phyloP scores from a whole-genome alignment of 2,329 filamentous ascomycete genomes.

The Pleurostoma richardsiae region DNA sequence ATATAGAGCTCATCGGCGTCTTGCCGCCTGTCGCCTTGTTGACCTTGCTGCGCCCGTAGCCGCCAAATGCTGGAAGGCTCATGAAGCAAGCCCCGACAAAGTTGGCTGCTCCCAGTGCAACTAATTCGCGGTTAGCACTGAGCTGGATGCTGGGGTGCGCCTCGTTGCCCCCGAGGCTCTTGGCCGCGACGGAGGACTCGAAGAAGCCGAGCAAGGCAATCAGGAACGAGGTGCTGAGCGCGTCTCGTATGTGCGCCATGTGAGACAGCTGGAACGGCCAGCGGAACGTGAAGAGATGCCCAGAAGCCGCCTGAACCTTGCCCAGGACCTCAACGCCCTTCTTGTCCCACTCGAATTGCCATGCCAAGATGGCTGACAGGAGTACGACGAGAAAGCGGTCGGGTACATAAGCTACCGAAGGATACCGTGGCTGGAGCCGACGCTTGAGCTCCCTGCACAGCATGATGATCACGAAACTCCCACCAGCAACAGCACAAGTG shows the following conservation, averaged over 20 bases:
- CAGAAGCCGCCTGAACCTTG: constrained; percentile 67
- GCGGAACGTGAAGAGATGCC: constrained; percentile 71
- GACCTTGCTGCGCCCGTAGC: constrained; percentile 93
- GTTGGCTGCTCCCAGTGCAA: constrained; percentile 87
- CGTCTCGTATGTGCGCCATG: constrained; percentile 77
- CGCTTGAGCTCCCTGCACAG: constrained; percentile 83
- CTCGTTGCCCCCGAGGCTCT: constrained; percentile 69
- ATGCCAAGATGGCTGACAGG: constrained; percentile 74
- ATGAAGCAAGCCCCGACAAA: constrained; percentile 89
- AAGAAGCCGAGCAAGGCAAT: constrained; percentile 98
- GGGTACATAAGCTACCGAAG: constrained; percentile 79
- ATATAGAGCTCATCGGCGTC: constrained; percentile 89
- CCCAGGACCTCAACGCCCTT: constrained; percentile 81
- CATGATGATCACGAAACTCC: constrained; percentile 86
- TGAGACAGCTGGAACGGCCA: constrained; percentile 78
- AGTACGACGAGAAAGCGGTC: constrained; percentile 90
- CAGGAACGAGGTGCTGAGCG: constrained; percentile 86
- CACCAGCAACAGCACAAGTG: constrained; percentile 70
- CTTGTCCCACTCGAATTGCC: constrained; percentile 70
- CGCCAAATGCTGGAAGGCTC: constrained; percentile 89
- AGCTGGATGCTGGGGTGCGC: constrained; percentile 75
- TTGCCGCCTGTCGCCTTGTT: constrained; percentile 88
- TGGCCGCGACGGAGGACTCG: constrained; percentile 92
- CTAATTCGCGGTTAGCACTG: constrained; percentile 88
- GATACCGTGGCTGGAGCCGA: constrained; percentile 71